These are phyloP conservation scores for Beauveria brongniartii DNA, from an alignment of 2,329 filamentous ascomycete species.

Conservation along the genomic window DNA sequence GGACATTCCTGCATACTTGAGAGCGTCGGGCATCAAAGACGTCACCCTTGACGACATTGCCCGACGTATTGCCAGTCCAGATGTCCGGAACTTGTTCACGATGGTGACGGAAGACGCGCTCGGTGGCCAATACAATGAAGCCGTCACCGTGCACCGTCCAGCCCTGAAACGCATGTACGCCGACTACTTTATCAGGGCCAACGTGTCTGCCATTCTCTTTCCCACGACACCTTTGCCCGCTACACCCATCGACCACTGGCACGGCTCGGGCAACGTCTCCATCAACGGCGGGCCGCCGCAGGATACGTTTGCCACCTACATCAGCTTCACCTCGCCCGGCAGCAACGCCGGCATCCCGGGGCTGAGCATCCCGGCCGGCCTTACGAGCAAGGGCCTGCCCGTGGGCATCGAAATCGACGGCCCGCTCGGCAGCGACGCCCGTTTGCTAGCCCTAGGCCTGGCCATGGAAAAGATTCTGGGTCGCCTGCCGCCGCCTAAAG, in stretches of 20 bases:
- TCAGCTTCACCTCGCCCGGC: constrained; percentile 10
- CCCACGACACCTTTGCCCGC: constrained; percentile 15
- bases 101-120: constrained; percentile 4
- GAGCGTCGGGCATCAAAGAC: constrained; percentile 2
- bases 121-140: constrained; percentile 8
- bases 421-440: constrained; percentile 12
- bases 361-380: constrained; percentile 13
- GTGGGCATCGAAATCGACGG: constrained; percentile 15
- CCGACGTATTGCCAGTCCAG: constrained; percentile 11
- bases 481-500: constrained; percentile 6
- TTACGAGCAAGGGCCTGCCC: constrained; percentile 10
- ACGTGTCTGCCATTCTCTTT: constrained; percentile 13
- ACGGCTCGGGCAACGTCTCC: constrained; percentile 14
- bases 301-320: constrained; percentile 11
- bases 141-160: constrained; percentile 12
- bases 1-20: constrained; percentile 13
- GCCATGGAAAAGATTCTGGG: constrained; percentile 13
- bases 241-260: constrained; percentile 10
- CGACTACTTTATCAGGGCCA: constrained; percentile 9
- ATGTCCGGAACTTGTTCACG: constrained; percentile 8
- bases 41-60: constrained; percentile 9
- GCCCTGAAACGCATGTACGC: constrained; percentile 14
- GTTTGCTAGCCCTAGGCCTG: constrained; percentile 12
- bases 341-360: constrained; percentile 15
- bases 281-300: constrained; percentile 14